Conservation (phyloP, 2,329 filamentous ascomycete species). For the Xylariales sp. region DNA sequence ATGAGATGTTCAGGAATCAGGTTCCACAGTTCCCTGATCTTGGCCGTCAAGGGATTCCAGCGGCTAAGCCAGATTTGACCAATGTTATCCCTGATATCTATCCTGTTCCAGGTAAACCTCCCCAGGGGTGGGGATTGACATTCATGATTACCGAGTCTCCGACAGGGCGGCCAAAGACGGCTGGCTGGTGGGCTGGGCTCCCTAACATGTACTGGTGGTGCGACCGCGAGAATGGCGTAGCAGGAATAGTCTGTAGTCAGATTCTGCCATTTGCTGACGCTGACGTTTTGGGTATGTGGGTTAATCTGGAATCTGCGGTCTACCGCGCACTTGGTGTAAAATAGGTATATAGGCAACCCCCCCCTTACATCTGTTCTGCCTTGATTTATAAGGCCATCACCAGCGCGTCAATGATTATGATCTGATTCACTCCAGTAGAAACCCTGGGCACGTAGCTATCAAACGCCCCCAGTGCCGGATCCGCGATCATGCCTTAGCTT, state of each 20-base stretch:
- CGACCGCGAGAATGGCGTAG: slow-evolving; percentile 55
- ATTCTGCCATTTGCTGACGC: slow-evolving; percentile 45
- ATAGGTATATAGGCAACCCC: too few relatives aligned
- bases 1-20: slow-evolving; percentile 63
- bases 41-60: slow-evolving; percentile 36
- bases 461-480: too few relatives aligned
- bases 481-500: too few relatives aligned
- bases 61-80: slow-evolving; percentile 43
- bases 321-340: slow-evolving; percentile 25
- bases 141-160: slow-evolving; percentile 49
- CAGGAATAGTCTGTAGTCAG: slow-evolving; percentile 45
- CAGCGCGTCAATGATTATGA: too few relatives aligned
- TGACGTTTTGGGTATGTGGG: slow-evolving; percentile 36
- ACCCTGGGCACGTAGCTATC: too few relatives aligned
- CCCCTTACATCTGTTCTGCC: too few relatives aligned
- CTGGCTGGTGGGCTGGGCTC: slow-evolving; percentile 54
- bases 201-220: slow-evolving; percentile 61
- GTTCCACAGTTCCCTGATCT: slow-evolving; percentile 52
- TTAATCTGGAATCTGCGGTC: slow-evolving; percentile 30
- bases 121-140: slow-evolving; percentile 62
- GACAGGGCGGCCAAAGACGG: slow-evolving; percentile 48
- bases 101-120: slow-evolving; percentile 34
- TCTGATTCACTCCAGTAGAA: too few relatives aligned
- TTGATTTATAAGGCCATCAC: too few relatives aligned
- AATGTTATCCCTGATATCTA: slow-evolving; percentile 48